Evolutionary conservation across 1,139 yeast genomes (phyloP), one percentile per base, ranked within the genome.

Genomic region (Pichia sp.): DNA sequence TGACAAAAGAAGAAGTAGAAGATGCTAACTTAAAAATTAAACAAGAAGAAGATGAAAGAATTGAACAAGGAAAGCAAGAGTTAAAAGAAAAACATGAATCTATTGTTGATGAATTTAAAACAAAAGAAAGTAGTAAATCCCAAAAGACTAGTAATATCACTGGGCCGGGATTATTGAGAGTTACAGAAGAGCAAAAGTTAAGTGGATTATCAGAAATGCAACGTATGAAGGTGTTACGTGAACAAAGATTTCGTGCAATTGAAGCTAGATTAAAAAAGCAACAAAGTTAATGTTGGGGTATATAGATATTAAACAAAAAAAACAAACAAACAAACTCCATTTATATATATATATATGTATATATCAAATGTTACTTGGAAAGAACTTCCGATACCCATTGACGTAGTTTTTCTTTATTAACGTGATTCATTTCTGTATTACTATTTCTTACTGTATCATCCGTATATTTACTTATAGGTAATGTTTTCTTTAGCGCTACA

Each of bases 201-300:
- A 50, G 50, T 33, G 45, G 55, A 6, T 59, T 81, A 42, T 66
- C 73, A 10, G 89, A 81, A 1, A 86, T 80, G 31, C 96, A 89
- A 50, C 73, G 76, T 55, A 70, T 72, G 72, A 74, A 80, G 55
- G 63, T 91, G 25, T 88, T 89, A 82, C 74, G 98, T 48, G 98
- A 91, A 55, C 89, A 91, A 57, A 68, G 98, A 41, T 97, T 97
- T 0, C 71, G 97, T 47, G 99, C 99, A 0, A 96, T 96, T 0
- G 97, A 91, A 59, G 96, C 93, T 0, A 71, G 99, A 52, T 59
- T 89, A 56, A 65, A 63, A 38, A 57, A 46, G 18, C 42, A 40
- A 14, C 22, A 34, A 22, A 24, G 22, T 8, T 18, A 33, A 22
- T 23, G 6, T 20, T 18, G 22, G n/a, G 30, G 23, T 36, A 22